These are phyloP conservation scores for Clonostachys rosea DNA, from an alignment of 2,329 filamentous ascomycete species.

Conservation along the genomic window DNA sequence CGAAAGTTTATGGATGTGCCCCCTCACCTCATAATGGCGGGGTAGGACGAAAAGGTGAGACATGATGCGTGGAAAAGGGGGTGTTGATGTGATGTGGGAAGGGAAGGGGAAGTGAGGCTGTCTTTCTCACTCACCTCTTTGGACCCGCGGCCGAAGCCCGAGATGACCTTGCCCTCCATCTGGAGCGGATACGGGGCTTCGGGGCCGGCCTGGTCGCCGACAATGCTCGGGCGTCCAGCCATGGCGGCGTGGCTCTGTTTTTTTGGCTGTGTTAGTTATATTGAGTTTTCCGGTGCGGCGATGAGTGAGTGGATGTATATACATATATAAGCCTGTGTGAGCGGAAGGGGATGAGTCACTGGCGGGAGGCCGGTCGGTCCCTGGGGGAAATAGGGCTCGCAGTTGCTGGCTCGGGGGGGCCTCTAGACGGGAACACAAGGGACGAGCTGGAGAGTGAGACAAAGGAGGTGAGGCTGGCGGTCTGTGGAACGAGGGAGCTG, in stretches of 20 bases:
- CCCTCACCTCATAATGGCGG: too few relatives aligned
- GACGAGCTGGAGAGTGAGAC: too few relatives aligned
- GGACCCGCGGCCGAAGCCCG: slow-evolving; percentile 89
- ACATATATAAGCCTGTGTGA: background rate
- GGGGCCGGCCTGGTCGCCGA: slow-evolving; percentile 71
- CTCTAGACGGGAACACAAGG: too few relatives aligned
- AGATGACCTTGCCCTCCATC: slow-evolving; percentile 83
- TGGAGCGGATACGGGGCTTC: slow-evolving; percentile 74
- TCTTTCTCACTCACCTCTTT: slow-evolving; percentile 62
- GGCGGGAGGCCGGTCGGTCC: too few relatives aligned
- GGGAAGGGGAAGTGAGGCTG: background rate
- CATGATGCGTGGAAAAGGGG: background rate
- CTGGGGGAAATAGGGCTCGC: too few relatives aligned
- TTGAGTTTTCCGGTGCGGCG: background rate
- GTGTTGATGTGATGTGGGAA: background rate
- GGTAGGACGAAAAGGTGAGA: background rate
- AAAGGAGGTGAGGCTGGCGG: too few relatives aligned
- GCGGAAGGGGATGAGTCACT: too few relatives aligned
- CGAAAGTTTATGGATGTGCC: background rate
- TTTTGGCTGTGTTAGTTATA: background rate
- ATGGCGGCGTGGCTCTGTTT: slow-evolving; percentile 12
- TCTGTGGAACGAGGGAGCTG: too few relatives aligned
- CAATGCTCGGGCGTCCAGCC: slow-evolving; percentile 55
- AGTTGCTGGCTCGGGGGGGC: too few relatives aligned
- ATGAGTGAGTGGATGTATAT: background rate